Percentiles rank a stretch among this genome's conserved stretches.
phyloP scores from a whole-genome alignment of 2,329 filamentous ascomycete species.

The Talaromyces marneffei region DNA sequence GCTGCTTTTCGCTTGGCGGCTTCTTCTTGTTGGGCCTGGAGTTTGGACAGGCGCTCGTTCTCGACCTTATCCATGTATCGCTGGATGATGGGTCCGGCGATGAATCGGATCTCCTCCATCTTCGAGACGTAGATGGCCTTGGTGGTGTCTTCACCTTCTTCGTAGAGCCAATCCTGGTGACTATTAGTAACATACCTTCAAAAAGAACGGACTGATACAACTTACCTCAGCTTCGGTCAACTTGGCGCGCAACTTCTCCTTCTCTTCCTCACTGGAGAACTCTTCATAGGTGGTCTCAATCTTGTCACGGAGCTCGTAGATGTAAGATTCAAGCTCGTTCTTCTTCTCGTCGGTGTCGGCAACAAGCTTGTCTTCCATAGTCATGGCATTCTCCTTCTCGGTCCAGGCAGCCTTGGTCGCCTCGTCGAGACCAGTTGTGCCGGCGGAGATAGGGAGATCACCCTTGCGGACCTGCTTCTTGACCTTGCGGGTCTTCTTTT shows the following conservation, averaged over 20 bases:
- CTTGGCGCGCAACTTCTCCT: conserved; percentile 76
- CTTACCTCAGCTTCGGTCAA: conserved; percentile 81
- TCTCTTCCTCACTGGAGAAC: conserved; percentile 87
- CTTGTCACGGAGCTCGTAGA: conserved; percentile 95
- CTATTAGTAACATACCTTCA: background rate
- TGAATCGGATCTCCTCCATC: conserved; percentile 87
- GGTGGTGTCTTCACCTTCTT: conserved; percentile 88
- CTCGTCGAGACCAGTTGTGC: conserved; percentile 72
- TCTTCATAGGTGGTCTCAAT: conserved; percentile 86
- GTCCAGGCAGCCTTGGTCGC: conserved; percentile 58
- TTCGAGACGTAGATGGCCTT: conserved; percentile 93
- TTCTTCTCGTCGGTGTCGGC: conserved; percentile 99
- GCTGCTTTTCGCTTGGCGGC: conserved; percentile 66
- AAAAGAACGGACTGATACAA: conserved; percentile 10
- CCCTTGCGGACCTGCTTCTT: conserved; percentile 99
- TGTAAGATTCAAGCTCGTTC: conserved; percentile 97
- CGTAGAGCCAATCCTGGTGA: conserved; percentile 89
- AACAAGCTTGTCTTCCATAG: conserved; percentile 97
- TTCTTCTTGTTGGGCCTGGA: conserved; percentile 60
- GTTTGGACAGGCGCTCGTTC: conserved; percentile 70
- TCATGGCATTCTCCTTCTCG: conserved; percentile 86
- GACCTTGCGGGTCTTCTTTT: conserved; percentile 85
- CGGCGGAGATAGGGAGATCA: conserved; percentile 79
- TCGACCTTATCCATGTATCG: conserved; percentile 94
- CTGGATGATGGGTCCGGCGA: conserved; percentile 87